Evolutionary conservation across 306 rosid genomes (phyloP).

Genomic region (Lotus japonicus): DNA sequence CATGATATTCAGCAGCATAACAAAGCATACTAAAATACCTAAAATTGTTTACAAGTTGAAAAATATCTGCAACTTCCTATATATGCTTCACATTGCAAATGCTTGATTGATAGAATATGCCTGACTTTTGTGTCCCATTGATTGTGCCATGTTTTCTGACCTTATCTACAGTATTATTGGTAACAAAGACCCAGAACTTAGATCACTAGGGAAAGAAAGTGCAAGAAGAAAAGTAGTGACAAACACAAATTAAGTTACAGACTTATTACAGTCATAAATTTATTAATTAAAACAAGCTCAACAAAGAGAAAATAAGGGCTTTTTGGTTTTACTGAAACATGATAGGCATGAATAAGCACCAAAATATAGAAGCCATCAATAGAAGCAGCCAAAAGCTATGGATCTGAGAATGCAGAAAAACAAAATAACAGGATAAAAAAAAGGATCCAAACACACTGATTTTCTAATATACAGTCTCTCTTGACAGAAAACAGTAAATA

Average conservation of each 20-base stretch:
- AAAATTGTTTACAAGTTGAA: neutral
- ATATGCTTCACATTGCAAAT: neutral
- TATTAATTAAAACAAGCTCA: neutral
- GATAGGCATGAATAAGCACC: neutral
- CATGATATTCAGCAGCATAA: neutral
- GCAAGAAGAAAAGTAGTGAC: neutral
- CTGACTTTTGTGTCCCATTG: neutral
- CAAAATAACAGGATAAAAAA: neutral
- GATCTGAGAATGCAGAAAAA: constrained; percentile 26
- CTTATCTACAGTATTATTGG: neutral
- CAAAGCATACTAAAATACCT: neutral
- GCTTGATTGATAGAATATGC: neutral
- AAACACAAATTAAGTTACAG: neutral
- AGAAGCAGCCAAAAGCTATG: constrained; percentile 6
- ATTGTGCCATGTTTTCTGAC: neutral
- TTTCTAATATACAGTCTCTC: neutral
- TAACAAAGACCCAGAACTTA: neutral
- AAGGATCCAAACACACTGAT: neutral
- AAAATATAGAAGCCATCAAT: neutral
- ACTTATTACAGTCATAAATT: neutral
- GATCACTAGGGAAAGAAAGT: neutral
- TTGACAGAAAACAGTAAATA: neutral
- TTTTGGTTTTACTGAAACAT: neutral
- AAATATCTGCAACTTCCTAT: neutral
- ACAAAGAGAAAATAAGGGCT: neutral